phyloP scores from a whole-genome alignment of 257 asterid species.

The Solanum habrochaites region DNA sequence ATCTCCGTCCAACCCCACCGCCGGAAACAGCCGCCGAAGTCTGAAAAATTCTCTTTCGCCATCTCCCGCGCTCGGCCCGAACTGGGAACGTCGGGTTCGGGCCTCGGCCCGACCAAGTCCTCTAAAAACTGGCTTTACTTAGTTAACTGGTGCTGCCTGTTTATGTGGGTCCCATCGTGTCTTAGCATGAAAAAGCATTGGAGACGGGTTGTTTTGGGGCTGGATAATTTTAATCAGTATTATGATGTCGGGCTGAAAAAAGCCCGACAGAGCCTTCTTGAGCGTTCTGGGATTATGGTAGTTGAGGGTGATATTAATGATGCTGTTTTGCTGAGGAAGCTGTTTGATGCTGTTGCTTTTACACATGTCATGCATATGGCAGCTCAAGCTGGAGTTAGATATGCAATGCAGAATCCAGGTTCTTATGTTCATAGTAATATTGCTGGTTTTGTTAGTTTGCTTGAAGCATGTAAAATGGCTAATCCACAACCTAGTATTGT shows the following conservation, averaged over 20 bases:
- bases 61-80: constrained; percentile 5
- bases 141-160: constrained; percentile 82
- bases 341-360: constrained; percentile 43
- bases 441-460: constrained; percentile 53
- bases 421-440: constrained; percentile 65
- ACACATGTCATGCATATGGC: constrained; percentile 83
- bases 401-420: constrained; percentile 66
- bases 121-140: constrained; percentile 33
- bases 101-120: constrained; percentile 52
- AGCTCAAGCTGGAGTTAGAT: constrained; percentile 82
- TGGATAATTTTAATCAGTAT: constrained; percentile 64
- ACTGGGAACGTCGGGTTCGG: constrained; percentile 48
- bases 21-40: constrained; percentile 16
- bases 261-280: constrained; percentile 48
- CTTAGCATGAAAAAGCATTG: constrained; percentile 52
- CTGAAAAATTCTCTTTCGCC: background rate
- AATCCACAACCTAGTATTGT: constrained; percentile 60
- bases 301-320: constrained; percentile 58
- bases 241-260: constrained; percentile 67
- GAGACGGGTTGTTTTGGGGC: constrained; percentile 78
- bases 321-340: constrained; percentile 29
- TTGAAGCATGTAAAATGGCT: constrained; percentile 52
- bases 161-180: constrained; percentile 75
- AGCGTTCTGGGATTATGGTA: constrained; percentile 39
- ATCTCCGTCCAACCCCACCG: constrained; percentile 23